Percentiles rank a stretch among this genome's conserved stretches.
phyloP scores from a whole-genome alignment of 2,329 filamentous ascomycete genomes.

The Ceratocystiopsis minuta region DNA sequence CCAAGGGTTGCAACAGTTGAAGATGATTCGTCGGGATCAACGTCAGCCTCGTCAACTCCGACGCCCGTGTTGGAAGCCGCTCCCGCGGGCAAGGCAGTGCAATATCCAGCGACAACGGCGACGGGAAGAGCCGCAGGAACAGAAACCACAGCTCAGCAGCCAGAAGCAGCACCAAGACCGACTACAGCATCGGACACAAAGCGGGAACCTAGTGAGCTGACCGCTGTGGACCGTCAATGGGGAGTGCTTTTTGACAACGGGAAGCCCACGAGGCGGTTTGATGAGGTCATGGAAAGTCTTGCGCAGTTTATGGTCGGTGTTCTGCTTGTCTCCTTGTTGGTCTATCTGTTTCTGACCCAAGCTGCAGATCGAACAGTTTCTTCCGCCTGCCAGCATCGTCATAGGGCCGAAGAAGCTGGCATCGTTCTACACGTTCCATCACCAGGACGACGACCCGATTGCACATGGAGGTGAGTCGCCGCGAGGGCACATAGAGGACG shows the following conservation, averaged over 20 bases:
- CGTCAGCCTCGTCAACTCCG: no score
- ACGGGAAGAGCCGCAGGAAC: no score
- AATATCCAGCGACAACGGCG: no score
- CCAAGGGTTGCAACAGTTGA: no score
- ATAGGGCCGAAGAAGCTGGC: constrained; percentile 60
- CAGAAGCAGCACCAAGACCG: no score
- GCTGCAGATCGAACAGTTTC: constrained; percentile 46
- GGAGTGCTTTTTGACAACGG: constrained; percentile 56
- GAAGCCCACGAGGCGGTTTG: constrained; percentile 47
- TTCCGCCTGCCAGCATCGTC: constrained; percentile 49
- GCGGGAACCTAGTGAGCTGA: not conserved
- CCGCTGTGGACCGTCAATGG: constrained; percentile 29
- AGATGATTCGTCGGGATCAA: no score
- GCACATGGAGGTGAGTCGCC: constrained; percentile 31
- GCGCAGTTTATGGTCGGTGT: constrained; percentile 49
- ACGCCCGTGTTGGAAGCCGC: no score
- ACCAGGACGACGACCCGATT: constrained; percentile 45
- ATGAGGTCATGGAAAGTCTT: constrained; percentile 54
- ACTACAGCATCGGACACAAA: no score
- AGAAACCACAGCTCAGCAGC: no score
- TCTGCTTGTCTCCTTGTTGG: not conserved
- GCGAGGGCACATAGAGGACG: not conserved
- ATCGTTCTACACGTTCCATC: constrained; percentile 52
- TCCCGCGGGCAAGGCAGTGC: no score
- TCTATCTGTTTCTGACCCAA: not conserved